Evolutionary conservation across 116 monocot species (phyloP).

Genomic region (Thalassia testudinum): DNA sequence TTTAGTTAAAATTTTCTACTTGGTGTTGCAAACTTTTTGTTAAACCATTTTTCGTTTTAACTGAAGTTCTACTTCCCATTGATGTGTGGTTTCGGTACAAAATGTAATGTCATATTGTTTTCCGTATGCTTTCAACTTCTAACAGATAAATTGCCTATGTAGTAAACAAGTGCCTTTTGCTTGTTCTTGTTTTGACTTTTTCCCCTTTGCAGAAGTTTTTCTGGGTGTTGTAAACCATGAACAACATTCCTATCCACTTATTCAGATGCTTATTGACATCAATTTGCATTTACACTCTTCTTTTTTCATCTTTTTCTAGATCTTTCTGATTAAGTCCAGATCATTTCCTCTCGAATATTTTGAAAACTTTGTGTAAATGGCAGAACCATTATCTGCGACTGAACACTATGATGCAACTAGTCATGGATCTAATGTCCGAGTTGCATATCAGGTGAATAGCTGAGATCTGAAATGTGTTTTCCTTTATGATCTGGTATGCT

Average conservation of each 20-base stretch:
- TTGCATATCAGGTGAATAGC: conserved; percentile 62
- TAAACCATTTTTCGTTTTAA: not conserved
- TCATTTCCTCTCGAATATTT: not conserved
- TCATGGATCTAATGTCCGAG: conserved; percentile 36
- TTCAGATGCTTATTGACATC: not conserved
- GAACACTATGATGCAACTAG: conserved; percentile 22
- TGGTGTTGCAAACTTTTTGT: not conserved
- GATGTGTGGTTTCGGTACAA: not conserved
- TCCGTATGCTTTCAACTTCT: not conserved
- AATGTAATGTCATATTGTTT: not conserved
- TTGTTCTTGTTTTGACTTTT: not conserved
- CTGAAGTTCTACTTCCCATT: not conserved
- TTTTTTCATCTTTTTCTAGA: not conserved
- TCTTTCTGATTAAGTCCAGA: not conserved
- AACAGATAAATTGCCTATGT: not conserved
- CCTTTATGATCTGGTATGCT: not conserved
- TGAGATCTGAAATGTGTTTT: not conserved
- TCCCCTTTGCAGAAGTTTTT: not conserved
- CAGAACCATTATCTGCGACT: conserved; percentile 40
- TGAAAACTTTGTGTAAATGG: not conserved
- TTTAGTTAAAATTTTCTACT: not conserved
- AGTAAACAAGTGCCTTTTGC: not conserved
- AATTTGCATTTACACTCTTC: not conserved
- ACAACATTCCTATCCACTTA: not conserved
- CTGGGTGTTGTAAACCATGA: not conserved